Percentiles rank a stretch among this genome's conserved stretches.
These are phyloP conservation scores for Colletotrichum karsti DNA, from an alignment of 2,329 filamentous ascomycete species.

Conservation along the genomic window DNA sequence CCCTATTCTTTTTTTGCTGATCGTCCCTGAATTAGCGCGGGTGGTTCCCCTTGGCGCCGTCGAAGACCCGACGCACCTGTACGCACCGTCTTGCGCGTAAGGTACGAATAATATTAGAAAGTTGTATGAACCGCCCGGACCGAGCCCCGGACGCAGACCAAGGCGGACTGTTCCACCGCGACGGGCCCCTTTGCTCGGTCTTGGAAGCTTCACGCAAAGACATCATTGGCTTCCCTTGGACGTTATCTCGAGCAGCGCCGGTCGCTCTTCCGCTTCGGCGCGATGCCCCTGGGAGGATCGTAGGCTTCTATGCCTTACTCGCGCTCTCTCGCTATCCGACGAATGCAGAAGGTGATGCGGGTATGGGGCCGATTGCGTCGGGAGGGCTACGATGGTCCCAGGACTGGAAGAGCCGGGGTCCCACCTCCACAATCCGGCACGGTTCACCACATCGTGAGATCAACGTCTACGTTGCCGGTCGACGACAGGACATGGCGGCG, in stretches of 20 bases:
- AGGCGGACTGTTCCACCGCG: constrained; percentile 19
- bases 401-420: not conserved
- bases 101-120: not conserved
- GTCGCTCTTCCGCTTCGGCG: constrained; percentile 10
- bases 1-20: constrained; percentile 5
- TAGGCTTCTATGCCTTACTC: not conserved
- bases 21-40: constrained; percentile 15
- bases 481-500: constrained; percentile 15
- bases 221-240: not conserved
- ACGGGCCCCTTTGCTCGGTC: constrained; percentile 16
- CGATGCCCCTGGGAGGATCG: not conserved
- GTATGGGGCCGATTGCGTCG: not conserved
- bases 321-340: constrained; percentile 21
- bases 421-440: constrained; percentile 12
- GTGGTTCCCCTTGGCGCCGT: constrained; percentile 4
- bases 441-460: not conserved
- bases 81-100: too few relatives aligned
- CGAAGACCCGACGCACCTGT: too few relatives aligned
- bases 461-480: constrained; percentile 13
- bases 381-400: not conserved
- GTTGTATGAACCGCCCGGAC: constrained; percentile 10
- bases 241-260: not conserved
- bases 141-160: constrained; percentile 20
- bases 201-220: not conserved
- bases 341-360: not conserved